A percentile compares a stretch with the other conserved stretches of the same genome.
phyloP scores from a whole-genome alignment of 495 filamentous ascomycete genomes.

The Podospora sp. region DNA sequence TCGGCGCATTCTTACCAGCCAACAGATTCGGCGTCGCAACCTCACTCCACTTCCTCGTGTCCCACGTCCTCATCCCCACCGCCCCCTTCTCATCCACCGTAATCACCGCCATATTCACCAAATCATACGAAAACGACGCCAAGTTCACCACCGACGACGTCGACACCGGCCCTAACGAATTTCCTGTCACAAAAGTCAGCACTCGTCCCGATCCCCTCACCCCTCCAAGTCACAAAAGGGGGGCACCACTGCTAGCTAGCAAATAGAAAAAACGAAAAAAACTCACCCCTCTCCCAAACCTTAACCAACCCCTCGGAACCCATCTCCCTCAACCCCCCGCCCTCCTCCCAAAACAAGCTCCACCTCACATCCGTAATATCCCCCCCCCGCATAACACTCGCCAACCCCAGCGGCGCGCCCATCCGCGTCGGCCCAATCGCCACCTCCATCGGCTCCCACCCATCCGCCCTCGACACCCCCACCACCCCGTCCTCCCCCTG shows the following conservation, averaged over 20 bases:
- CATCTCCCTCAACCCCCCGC: neutral
- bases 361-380: neutral
- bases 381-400: neutral
- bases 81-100: neutral
- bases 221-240: no score
- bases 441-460: neutral
- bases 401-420: neutral
- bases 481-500: neutral
- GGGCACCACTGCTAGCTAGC: no score
- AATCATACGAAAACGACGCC: neutral
- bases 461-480: neutral
- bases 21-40: neutral
- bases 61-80: neutral
- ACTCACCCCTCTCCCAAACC: neutral
- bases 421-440: neutral
- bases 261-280: no score
- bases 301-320: neutral
- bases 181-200: neutral
- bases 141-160: neutral
- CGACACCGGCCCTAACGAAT: neutral
- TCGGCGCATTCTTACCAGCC: neutral
- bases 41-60: neutral
- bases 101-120: neutral
- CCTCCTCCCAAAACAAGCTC: neutral
- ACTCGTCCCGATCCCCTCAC: no score